Base-by-base conservation (phyloP, 352 stramenopile genomes). In the Phytophthora brassicae region DNA sequence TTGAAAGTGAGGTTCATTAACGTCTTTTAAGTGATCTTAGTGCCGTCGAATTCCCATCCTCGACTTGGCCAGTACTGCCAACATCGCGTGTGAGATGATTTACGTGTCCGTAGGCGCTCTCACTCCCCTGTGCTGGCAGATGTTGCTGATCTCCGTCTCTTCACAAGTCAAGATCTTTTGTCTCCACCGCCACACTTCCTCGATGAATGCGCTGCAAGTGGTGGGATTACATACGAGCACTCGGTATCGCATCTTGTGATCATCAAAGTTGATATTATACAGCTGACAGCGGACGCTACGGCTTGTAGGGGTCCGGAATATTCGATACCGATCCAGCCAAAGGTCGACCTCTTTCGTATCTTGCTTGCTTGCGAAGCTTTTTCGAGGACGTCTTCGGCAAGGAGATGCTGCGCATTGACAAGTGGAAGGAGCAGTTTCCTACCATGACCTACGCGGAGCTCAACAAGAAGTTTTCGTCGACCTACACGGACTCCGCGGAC, bases 381-480 rank as follows among this genome's bases (percentile, higher is more conserved):
- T 43, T 43, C 7, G n/a, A 43, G 7, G 36, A 43, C n/a, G 36
- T 14, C 4, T 43, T 43, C 36, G 36, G 13, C 36, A 43, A 43
- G 36, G 36, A 43, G 16, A 43, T 43, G 36, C n/a, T 43, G n/a
- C 36, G 36, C n/a, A 43, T 43, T 26, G 46, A 54, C 46, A 41
- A 24, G 29, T 54, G 28, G 46, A 54, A 54, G 29, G 29, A 54
- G 12, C 41, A 20, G 0, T 54, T 43, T n/a, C 8, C n/a, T 4
- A 3, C 16, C 2, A 5, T 53, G 4, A 43, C 3, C n/a, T 54
- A 43, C 46, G 35, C 11, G 17, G 9, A 23, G 11, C 42, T 53
- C 13, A 53, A 53, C 46, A 53, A 19, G 31, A 41, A 42, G 16
- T 53, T 42, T 23, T 29, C 46, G 1, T 28, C 46, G 7, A 53